These are phyloP conservation scores for Polyplosphaeria fusca DNA, from an alignment of 495 filamentous ascomycete genomes.

Conservation along the genomic window DNA sequence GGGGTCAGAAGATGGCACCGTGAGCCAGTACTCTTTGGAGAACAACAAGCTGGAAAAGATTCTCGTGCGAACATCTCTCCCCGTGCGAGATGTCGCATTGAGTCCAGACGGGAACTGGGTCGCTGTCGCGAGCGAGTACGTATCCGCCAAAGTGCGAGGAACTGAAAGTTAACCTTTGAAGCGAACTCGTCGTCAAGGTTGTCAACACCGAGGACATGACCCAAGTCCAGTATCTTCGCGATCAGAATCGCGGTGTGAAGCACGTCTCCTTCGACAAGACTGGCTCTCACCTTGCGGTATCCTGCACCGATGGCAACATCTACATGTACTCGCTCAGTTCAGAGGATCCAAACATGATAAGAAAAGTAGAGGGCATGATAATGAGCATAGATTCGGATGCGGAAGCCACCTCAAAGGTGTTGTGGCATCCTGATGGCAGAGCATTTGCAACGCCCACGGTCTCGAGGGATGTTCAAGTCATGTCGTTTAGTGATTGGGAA, in stretches of 20 bases:
- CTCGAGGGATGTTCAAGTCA: conserved; percentile 78
- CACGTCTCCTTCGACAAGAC: conserved; percentile 85
- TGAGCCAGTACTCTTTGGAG: conserved; percentile 77
- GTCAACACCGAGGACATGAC: conserved; percentile 76
- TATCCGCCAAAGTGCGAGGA: background rate
- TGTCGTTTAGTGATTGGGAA: conserved; percentile 83
- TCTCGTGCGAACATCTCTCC: conserved; percentile 75
- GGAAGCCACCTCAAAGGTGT: conserved; percentile 69
- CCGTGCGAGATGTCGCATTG: conserved; percentile 79
- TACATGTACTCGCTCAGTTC: conserved; percentile 83
- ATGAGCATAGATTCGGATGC: conserved; percentile 71
- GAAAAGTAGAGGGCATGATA: conserved; percentile 82
- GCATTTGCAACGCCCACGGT: conserved; percentile 84
- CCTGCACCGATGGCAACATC: conserved; percentile 80
- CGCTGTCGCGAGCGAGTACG: conserved; percentile 90
- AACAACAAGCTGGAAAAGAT: conserved; percentile 75
- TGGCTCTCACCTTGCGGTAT: conserved; percentile 71
- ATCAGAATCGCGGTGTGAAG: conserved; percentile 80
- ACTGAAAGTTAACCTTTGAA: conserved; percentile 32
- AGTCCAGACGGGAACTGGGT: conserved; percentile 83
- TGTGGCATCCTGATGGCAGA: conserved; percentile 93
- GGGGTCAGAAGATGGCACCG: conserved; percentile 89
- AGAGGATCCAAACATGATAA: conserved; percentile 75
- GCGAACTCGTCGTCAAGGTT: conserved; percentile 83
- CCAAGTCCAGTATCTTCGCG: conserved; percentile 68